Conservation (phyloP, 495 filamentous ascomycete genomes). For the Xylaria telfairii region DNA sequence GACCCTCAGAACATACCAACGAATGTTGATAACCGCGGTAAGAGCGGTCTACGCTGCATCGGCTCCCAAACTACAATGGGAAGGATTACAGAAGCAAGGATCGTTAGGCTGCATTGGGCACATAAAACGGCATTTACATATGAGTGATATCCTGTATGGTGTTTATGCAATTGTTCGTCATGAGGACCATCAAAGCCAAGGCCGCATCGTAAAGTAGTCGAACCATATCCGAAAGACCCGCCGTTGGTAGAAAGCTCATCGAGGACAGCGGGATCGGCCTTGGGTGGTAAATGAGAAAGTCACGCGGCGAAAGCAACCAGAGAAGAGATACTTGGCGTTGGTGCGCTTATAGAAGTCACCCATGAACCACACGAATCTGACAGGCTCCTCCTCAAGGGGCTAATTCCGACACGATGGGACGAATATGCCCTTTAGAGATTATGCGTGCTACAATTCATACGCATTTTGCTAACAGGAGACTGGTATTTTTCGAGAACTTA, state of each 20-base stretch:
- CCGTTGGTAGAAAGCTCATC: neutral
- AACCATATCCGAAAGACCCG: neutral
- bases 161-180: conserved; percentile 7
- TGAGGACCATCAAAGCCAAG: conserved; percentile 6
- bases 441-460: neutral
- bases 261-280: neutral
- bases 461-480: neutral
- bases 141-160: conserved; percentile 10
- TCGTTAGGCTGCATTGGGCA: conserved; percentile 18
- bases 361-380: neutral
- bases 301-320: neutral
- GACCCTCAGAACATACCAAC: neutral
- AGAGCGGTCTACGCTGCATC: conserved; percentile 13
- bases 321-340: neutral
- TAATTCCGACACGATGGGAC: neutral
- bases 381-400: neutral
- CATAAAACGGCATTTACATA: conserved; percentile 2
- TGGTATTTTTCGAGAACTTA: neutral
- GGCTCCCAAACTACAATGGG: neutral
- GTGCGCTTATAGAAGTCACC: neutral
- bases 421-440: neutral
- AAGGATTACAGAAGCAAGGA: conserved; percentile 11
- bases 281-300: neutral
- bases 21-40: neutral
- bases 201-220: neutral